Evolutionary conservation across 257 asterid genomes (phyloP).

Genomic region (Verbena officinalis): DNA sequence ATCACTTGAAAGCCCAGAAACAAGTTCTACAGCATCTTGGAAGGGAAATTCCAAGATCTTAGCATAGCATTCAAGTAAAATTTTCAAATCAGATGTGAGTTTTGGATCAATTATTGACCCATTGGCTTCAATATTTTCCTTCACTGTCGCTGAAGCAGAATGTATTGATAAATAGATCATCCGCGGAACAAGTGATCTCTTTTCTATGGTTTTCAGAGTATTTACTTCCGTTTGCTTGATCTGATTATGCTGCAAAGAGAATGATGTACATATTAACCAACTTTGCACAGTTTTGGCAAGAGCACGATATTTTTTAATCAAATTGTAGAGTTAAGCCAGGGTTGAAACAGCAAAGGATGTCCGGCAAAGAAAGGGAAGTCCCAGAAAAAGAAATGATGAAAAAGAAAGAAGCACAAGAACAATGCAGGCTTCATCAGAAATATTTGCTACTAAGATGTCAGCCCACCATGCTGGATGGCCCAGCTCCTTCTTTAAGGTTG

Average conservation of each 20-base stretch:
- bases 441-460: neutral
- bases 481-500: neutral
- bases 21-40: constrained; percentile 78
- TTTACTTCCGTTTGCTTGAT: constrained; percentile 57
- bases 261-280: constrained; percentile 9
- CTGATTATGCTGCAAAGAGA: constrained; percentile 49
- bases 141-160: constrained; percentile 74
- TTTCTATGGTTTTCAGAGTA: constrained; percentile 58
- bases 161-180: constrained; percentile 78
- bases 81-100: constrained; percentile 64
- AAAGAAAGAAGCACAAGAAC: neutral
- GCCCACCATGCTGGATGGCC: constrained; percentile 1
- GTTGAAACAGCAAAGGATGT: neutral
- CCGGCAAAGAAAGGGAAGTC: neutral
- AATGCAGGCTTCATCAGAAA: neutral
- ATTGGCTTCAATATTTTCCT: constrained; percentile 72
- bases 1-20: constrained; percentile 67
- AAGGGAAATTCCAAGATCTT: constrained; percentile 66
- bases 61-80: constrained; percentile 84
- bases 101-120: constrained; percentile 66
- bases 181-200: constrained; percentile 92
- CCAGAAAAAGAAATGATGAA: neutral
- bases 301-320: neutral
- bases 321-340: no score
- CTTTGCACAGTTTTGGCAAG: constrained; percentile 11